Base-by-base conservation (phyloP, 192 early-diverging fungal genomes). In the Coemansia sp. region DNA sequence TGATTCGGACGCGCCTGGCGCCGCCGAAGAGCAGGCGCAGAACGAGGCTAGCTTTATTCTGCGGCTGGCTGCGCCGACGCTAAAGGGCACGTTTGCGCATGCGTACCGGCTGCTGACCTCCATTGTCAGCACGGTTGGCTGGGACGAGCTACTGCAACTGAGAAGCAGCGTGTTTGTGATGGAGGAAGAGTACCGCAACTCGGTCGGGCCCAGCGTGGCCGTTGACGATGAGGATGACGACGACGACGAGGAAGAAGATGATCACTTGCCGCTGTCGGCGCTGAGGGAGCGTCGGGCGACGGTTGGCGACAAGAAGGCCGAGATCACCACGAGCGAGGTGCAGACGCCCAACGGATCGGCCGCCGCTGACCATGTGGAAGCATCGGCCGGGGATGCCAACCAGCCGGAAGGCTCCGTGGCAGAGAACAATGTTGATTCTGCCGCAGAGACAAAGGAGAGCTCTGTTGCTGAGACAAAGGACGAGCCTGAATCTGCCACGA, bases 91-190 rank as follows among this genome's bases (percentile, higher is more conserved):
- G 10, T 99, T 98, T 77, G 67, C 85, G 23, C 84, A 83, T 28
- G 97, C 95, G 0, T 99, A 99, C 69, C 64, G 66, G 29, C 74
- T 95, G 10, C 72, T 99, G 55, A 85, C 93, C 25, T 72, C 74
- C 29, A 83, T 99, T 14, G 88, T 89, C 17, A 68, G 81, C 34
- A 84, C 87, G 27, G 85, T 92, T 55, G 97, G 97, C 11, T 99
- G 97, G 97, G 95, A 99, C 51, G 92, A 95, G 60, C 74, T 99
- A 39, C 81, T 99, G 40, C 75, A 80, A 44, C 85, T 85, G 40
- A 82, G 95, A 55, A 93, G 91, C 14, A 62, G 72, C 38, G 95
- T 93, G 8, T 99, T 99, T 81, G 95, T 99, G 5, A 99, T 99
- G 97, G 97, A 99, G 42, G 97, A 98, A 54, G 97, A 99, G 66